These are phyloP conservation scores for Calonectria montana DNA, from an alignment of 2,329 filamentous ascomycete species.

Conservation along the genomic window DNA sequence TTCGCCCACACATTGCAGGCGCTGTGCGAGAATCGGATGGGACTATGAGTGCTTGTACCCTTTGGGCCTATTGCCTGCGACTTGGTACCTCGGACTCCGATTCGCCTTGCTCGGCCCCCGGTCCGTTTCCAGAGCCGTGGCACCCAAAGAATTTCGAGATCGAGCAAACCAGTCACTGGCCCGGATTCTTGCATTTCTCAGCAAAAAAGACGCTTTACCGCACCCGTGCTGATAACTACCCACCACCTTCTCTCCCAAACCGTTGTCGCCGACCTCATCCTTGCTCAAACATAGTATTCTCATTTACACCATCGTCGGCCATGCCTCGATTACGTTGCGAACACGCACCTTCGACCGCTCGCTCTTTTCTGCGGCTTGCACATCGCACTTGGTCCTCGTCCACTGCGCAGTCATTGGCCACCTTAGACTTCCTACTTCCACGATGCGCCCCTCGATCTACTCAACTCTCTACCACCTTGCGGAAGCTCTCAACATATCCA, in stretches of 20 bases:
- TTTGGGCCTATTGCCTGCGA: constrained; percentile 1
- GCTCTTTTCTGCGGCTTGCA: constrained; percentile 56
- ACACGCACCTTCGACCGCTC: constrained; percentile 52
- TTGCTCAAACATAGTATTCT: not conserved
- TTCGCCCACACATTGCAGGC: constrained; percentile 22
- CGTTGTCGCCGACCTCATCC: not conserved
- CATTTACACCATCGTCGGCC: not conserved
- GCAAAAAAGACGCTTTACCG: constrained; percentile 33
- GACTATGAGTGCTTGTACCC: constrained; percentile 22
- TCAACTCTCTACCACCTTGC: not conserved
- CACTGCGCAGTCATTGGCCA: constrained; percentile 37
- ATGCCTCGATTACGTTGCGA: constrained; percentile 54
- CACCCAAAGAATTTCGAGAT: constrained; percentile 38
- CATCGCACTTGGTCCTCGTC: constrained; percentile 47
- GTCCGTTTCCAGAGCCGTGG: constrained; percentile 12
- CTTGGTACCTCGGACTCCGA: constrained; percentile 19
- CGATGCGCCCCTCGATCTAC: constrained; percentile 32
- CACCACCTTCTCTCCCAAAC: not conserved
- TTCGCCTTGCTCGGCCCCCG: constrained; percentile 32
- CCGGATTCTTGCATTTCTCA: constrained; percentile 44
- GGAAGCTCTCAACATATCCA: not conserved
- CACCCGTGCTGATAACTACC: constrained; percentile 22
- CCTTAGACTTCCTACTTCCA: constrained; percentile 56
- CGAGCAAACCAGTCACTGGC: constrained; percentile 29
- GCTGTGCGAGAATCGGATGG: not conserved